phyloP scores from a whole-genome alignment of 192 early-diverging fungal genomes.

The Coemansia brasiliensis region DNA sequence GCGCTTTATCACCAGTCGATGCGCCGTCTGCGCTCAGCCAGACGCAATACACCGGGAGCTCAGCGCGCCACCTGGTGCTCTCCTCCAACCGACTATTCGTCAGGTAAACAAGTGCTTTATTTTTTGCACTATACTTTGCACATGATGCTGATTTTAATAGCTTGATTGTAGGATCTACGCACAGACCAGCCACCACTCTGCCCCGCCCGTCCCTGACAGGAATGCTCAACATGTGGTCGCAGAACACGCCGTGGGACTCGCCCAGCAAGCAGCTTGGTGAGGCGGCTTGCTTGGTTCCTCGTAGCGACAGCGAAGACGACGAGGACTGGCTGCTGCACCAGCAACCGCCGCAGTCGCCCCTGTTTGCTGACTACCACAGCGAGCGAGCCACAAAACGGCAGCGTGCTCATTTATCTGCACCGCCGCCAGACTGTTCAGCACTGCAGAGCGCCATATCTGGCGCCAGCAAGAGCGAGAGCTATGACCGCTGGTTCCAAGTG shows the following conservation, averaged over 20 bases:
- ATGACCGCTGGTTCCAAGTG: slow-evolving; percentile 26
- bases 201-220: slow-evolving; percentile 28
- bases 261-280: slow-evolving; percentile 11
- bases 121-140: background rate
- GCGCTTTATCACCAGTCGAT: slow-evolving; percentile 3
- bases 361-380: slow-evolving; percentile 33
- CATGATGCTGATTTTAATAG: slow-evolving; percentile 4
- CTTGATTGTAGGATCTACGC: slow-evolving; percentile 10
- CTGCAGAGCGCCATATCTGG: background rate
- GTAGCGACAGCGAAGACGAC: slow-evolving; percentile 4
- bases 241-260: background rate
- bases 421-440: slow-evolving; percentile 2
- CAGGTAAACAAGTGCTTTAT: background rate
- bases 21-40: background rate
- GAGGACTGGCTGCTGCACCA: slow-evolving; percentile 44
- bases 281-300: background rate
- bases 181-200: slow-evolving; percentile 10
- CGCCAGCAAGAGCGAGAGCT: background rate
- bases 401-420: background rate
- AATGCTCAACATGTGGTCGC: slow-evolving; percentile 17
- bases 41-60: background rate
- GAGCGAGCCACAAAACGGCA: slow-evolving; percentile 2
- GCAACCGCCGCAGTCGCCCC: slow-evolving; percentile 42
- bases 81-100: background rate
- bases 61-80: slow-evolving; percentile 9